phyloP scores from a whole-genome alignment of 2,329 filamentous ascomycete genomes.

The Alternaria angustiovoidea region DNA sequence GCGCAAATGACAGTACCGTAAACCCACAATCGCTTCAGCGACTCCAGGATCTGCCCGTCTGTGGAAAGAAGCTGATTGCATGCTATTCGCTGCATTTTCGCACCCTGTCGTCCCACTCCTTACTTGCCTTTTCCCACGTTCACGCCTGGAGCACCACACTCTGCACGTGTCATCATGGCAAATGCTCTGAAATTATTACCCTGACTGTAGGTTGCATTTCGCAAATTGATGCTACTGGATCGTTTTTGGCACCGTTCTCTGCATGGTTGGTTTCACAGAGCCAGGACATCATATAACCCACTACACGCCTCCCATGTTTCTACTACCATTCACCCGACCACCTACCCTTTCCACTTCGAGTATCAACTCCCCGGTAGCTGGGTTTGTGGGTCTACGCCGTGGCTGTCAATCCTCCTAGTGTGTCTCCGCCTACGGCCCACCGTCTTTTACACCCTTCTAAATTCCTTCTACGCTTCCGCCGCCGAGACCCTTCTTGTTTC shows the following conservation, averaged over 20 bases:
- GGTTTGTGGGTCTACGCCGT: constrained; percentile 35
- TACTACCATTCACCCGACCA: constrained; percentile 27
- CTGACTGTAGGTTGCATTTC: constrained; percentile 43
- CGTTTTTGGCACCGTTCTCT: constrained; percentile 23
- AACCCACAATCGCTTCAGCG: constrained; percentile 32
- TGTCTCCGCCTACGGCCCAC: constrained; percentile 37
- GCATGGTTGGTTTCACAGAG: constrained; percentile 34
- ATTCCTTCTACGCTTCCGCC: constrained; percentile 26
- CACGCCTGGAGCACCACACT: constrained; percentile 29
- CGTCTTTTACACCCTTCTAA: constrained; percentile 37
- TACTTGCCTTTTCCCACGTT: constrained; percentile 31
- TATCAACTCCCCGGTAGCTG: constrained; percentile 33
- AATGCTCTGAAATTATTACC: constrained; percentile 26
- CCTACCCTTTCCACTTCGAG: constrained; percentile 40
- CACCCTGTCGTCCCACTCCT: constrained; percentile 27
- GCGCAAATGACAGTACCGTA: constrained; percentile 48
- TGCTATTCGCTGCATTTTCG: constrained; percentile 28
- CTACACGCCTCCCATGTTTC: constrained; percentile 29
- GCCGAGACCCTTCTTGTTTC: constrained; percentile 9
- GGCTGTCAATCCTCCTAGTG: constrained; percentile 40
- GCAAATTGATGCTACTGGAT: constrained; percentile 35
- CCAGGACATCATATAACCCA: constrained; percentile 34
- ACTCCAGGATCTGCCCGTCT: constrained; percentile 26
- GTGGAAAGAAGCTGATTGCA: constrained; percentile 21
- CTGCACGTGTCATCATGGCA: constrained; percentile 45